A percentile compares a stretch with the other conserved stretches of the same genome.
These are phyloP conservation scores for Lachnellula cervina DNA, from an alignment of 2,329 filamentous ascomycete genomes.

Conservation along the genomic window DNA sequence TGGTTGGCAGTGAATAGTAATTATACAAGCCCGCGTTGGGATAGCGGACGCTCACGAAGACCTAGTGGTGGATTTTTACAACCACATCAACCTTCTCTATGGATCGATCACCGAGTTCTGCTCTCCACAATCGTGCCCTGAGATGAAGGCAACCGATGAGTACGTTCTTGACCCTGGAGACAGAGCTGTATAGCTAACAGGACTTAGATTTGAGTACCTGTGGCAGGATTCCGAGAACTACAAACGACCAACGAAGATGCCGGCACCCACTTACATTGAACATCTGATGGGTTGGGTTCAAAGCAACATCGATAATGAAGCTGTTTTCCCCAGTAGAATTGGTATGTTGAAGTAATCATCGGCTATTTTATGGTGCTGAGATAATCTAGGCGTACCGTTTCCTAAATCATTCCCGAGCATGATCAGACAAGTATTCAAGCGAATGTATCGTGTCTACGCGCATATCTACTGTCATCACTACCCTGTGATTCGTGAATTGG, in stretches of 20 bases:
- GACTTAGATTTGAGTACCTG: conserved; percentile 86
- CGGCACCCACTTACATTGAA: conserved; percentile 94
- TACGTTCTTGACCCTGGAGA: conserved; percentile 38
- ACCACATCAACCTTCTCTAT: conserved; percentile 98
- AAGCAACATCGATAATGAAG: conserved; percentile 89
- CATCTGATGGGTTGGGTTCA: conserved; percentile 98
- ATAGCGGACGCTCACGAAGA: conserved; percentile 24
- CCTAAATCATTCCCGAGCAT: conserved; percentile 86
- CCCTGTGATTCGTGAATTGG: conserved; percentile 89
- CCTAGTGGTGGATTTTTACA: conserved; percentile 99
- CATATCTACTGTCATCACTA: conserved; percentile 99
- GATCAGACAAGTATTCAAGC: conserved; percentile 95
- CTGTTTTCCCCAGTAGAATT: conserved; percentile 90
- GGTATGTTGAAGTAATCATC: conserved; percentile 47
- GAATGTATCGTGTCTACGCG: conserved; percentile 96
- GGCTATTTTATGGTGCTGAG: conserved; percentile 1
- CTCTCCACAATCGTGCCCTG: conserved; percentile 91
- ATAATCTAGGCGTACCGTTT: conserved; percentile 72
- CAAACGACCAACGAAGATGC: conserved; percentile 96
- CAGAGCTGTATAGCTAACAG: neutral
- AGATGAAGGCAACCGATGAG: conserved; percentile 99
- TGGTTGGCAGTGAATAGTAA: conserved; percentile 96
- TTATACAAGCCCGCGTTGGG: conserved; percentile 25
- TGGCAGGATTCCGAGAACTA: conserved; percentile 96
- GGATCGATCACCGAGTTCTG: conserved; percentile 99